Evolutionary conservation across 768 basidiomycete genomes (phyloP).

Genomic region (Cystobasidium ongulense): DNA sequence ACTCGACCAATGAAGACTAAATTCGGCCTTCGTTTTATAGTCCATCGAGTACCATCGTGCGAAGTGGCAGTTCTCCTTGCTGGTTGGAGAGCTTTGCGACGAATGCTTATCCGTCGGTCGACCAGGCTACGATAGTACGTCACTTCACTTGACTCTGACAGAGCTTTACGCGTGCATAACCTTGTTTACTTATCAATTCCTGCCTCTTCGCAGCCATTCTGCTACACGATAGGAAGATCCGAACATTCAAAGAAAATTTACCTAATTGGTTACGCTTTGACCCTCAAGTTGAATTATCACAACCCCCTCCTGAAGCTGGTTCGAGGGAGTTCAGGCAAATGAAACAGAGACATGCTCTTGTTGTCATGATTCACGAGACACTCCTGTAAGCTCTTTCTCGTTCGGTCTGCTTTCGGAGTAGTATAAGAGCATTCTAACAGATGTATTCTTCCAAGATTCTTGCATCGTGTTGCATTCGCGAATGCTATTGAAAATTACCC

Average conservation of each 20-base stretch:
- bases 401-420: not conserved
- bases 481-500: constrained; percentile 27
- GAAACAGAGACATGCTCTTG: constrained; percentile 11
- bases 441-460: constrained; percentile 1
- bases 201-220: constrained; percentile 3
- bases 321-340: constrained; percentile 7
- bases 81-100: constrained; percentile 29
- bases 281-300: not conserved
- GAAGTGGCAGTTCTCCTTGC: constrained; percentile 6
- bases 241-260: constrained; percentile 17
- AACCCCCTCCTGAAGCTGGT: not conserved
- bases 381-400: not conserved
- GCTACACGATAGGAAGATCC: constrained; percentile 3
- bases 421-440: not conserved
- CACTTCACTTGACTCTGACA: too few species aligned
- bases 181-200: not conserved
- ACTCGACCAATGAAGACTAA: not conserved
- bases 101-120: constrained; percentile 23
- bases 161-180: not conserved
- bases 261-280: constrained; percentile 25
- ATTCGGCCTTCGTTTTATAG: not conserved
- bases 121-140: constrained; percentile 24
- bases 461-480: constrained; percentile 27
- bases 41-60: constrained; percentile 19
- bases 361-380: constrained; percentile 23